Conservation (phyloP, 805 yeast species). For the Wickerhamomyces subpelliculosus region DNA sequence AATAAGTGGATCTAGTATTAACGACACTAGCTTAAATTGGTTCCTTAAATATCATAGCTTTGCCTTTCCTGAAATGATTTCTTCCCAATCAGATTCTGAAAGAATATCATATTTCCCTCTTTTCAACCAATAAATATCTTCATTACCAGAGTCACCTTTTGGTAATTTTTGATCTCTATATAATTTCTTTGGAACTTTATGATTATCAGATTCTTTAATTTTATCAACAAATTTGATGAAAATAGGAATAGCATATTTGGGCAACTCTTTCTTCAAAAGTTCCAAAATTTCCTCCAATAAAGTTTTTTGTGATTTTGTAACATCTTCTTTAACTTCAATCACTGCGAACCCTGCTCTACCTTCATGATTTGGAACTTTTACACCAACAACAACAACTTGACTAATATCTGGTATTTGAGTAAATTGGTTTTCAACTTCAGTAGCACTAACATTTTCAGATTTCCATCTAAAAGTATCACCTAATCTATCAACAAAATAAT, state of each 20-base stretch:
- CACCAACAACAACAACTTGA: constrained; percentile 84
- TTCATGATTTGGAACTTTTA: constrained; percentile 77
- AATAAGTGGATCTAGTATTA: too few relatives aligned
- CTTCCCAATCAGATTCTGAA: constrained; percentile 50
- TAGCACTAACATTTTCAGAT: constrained; percentile 89
- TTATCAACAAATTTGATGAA: constrained; percentile 62
- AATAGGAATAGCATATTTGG: constrained; percentile 81
- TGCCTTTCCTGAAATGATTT: constrained; percentile 18
- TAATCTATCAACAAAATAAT: constrained; percentile 83
- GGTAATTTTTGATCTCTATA: constrained; percentile 67
- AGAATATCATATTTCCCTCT: constrained; percentile 47
- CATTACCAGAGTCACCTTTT: constrained; percentile 52
- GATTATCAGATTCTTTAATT: constrained; percentile 70
- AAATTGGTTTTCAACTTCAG: constrained; percentile 82
- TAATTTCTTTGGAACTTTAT: constrained; percentile 67
- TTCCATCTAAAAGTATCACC: constrained; percentile 98
- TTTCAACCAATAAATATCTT: constrained; percentile 66
- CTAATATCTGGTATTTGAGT: constrained; percentile 31
- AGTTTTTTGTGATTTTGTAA: constrained; percentile 17
- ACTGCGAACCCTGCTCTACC: constrained; percentile 94
- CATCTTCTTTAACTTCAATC: constrained; percentile 40
- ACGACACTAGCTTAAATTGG: too few relatives aligned
- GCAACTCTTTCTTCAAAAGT: constrained; percentile 41
- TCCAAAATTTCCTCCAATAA: constrained; percentile 34
- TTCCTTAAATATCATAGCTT: constrained; percentile 5